A percentile compares a stretch with the other conserved stretches of the same genome.
Evolutionary conservation across 2,329 filamentous ascomycete species (phyloP).

Genomic region (Diatrype stigma): DNA sequence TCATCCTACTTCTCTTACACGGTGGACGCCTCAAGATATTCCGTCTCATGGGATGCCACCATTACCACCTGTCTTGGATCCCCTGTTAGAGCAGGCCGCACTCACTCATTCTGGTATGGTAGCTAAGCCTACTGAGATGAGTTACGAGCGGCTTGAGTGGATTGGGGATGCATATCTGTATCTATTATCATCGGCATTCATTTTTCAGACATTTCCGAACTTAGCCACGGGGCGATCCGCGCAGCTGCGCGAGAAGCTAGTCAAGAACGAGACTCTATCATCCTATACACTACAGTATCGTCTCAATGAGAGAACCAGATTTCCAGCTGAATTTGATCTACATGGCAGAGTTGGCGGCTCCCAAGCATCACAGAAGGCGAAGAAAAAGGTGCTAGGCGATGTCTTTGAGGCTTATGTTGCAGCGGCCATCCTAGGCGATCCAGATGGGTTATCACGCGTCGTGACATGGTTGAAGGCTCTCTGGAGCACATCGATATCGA

Average conservation of each 20-base stretch:
- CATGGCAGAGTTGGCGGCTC: conserved; percentile 33
- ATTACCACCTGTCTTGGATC: conserved; percentile 58
- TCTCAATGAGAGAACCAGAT: conserved; percentile 59
- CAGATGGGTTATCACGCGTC: conserved; percentile 56
- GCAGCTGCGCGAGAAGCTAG: conserved; percentile 71
- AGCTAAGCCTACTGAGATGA: conserved; percentile 34
- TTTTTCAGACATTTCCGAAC: conserved; percentile 66
- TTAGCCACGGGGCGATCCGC: conserved; percentile 65
- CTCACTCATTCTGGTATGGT: conserved; percentile 61
- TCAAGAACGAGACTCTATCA: conserved; percentile 76
- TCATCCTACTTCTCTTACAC: conserved; percentile 30
- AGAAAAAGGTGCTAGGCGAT: conserved; percentile 74
- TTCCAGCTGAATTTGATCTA: conserved; percentile 45
- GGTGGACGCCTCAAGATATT: conserved; percentile 50
- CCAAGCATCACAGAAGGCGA: conserved; percentile 43
- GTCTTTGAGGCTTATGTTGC: conserved; percentile 90
- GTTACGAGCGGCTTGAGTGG: conserved; percentile 84
- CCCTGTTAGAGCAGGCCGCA: conserved; percentile 55
- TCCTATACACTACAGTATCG: conserved; percentile 67
- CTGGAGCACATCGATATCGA: conserved; percentile 63
- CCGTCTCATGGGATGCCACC: conserved; percentile 43
- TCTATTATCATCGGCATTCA: conserved; percentile 68
- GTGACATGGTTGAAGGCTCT: conserved; percentile 70
- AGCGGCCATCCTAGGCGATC: conserved; percentile 67
- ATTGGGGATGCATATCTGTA: conserved; percentile 85